Conservation (phyloP, 495 filamentous ascomycete genomes). For the Neurospora pannonica region DNA sequence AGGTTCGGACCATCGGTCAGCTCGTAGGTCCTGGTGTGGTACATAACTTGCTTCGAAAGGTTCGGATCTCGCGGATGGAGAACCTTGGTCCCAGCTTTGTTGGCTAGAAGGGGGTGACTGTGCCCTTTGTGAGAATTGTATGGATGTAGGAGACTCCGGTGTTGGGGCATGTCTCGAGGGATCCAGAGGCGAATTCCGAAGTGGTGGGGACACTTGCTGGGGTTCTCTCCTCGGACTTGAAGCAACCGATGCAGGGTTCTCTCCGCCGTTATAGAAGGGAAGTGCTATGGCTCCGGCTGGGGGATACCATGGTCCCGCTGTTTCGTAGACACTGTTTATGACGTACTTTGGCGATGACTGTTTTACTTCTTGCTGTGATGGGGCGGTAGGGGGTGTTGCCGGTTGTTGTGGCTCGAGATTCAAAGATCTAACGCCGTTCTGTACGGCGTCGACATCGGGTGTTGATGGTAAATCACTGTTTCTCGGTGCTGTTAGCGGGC, state of each 20-base stretch:
- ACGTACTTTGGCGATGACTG: not conserved
- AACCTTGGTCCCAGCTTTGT: constrained; percentile 2
- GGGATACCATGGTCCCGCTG: constrained; percentile 9
- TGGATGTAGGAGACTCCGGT: not conserved
- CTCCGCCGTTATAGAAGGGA: constrained; percentile 1
- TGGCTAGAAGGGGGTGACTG: not conserved
- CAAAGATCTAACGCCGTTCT: not conserved
- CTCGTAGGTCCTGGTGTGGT: not conserved
- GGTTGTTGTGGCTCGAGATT: not conserved
- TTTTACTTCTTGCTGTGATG: not conserved
- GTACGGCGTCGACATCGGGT: not conserved
- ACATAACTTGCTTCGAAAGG: not conserved
- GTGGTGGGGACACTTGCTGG: not conserved
- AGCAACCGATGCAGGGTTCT: not conserved
- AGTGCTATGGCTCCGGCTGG: constrained; percentile 1
- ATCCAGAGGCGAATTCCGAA: not conserved
- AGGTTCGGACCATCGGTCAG: constrained; percentile 8
- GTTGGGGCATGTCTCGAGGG: not conserved
- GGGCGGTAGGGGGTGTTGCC: not conserved
- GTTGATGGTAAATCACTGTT: not conserved
- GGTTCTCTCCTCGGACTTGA: not conserved
- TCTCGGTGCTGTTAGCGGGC: not conserved
- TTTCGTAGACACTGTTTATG: not conserved
- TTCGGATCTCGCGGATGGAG: constrained; percentile 10
- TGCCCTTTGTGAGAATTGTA: not conserved